Base-by-base conservation (phyloP, 2,329 filamentous ascomycete genomes). In the Alternaria incomplexa region DNA sequence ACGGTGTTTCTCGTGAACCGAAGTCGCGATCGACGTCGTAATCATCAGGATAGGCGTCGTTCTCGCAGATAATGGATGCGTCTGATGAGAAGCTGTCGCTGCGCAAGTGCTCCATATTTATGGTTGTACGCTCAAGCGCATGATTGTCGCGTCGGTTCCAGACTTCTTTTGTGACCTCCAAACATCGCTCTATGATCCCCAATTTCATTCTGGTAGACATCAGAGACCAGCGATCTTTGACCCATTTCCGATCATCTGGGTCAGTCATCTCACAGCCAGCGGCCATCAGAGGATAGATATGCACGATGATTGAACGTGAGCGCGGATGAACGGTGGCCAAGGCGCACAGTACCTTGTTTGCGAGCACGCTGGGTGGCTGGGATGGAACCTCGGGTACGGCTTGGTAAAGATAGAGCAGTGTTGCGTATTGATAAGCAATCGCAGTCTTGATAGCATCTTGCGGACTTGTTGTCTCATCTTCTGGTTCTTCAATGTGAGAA, bases 341-440 rank as follows among this genome's bases (percentile, higher is more conserved):
- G 54, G 87, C 84, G 22, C 85, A 83, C 55, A 92, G 78, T 2
- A 89, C 86, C 50, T 87, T 86, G 70, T 89, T 87, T 0, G 90
- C 88, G 9, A 91, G 81, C 25, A 86, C 83, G 8, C 84, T 82
- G 0, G 87, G 84, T 2, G 85, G 81, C 45, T 85, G 81, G 3
- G 86, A 90, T 3, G 88, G 88, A 20, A 91, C 86, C 67, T 91
- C 89, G 0, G 90, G 90, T 0, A 92, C 88, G 1, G 89, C 87
- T 77, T 90, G 88, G 64, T 91, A 88, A 3, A 91, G 83, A 69
- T 91, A 90, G 4, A 91, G 81, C 10, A 91, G 76, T 0, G 88
- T 90, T 6, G 89, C 89, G 81, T 86, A 89, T 36, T 89, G 87
- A 72, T 91, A 91, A 3, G 89, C 89, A 69, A 89, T 85, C 0